phyloP scores from a whole-genome alignment of 1,284 basidiomycete genomes.

The Ganoderma meredithae region DNA sequence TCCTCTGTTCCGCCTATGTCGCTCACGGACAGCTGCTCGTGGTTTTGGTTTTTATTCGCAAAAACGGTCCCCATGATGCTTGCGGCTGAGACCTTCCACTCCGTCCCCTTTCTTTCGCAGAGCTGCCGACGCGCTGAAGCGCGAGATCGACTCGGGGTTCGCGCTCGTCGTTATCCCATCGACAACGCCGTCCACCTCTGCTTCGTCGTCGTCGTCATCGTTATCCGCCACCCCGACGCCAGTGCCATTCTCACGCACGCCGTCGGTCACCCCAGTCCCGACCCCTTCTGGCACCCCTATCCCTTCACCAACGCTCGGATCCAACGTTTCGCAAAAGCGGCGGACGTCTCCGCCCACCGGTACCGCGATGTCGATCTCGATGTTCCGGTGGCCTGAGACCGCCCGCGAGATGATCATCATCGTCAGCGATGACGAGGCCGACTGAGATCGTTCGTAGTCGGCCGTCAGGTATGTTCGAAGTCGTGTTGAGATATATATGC shows the following conservation, averaged over 20 bases:
- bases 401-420: conserved; percentile 51
- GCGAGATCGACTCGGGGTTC: conserved; percentile 18
- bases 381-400: conserved; percentile 51
- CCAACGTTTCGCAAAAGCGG: conserved; percentile 10
- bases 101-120: conserved; percentile 30
- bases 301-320: conserved; percentile 1
- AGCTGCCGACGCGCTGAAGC: conserved; percentile 36
- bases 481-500: background rate
- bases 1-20: conserved; percentile 7
- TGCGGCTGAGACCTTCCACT: conserved; percentile 17
- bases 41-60: background rate
- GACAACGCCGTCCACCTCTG: conserved; percentile 15
- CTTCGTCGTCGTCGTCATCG: conserved; percentile 14
- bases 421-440: conserved; percentile 60
- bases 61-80: background rate
- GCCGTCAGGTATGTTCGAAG: conserved; percentile 23
- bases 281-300: conserved; percentile 8
- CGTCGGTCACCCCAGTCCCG: conserved; percentile 7
- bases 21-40: background rate
- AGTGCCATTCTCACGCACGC: conserved; percentile 13
- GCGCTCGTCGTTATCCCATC: background rate
- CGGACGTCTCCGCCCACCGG: conserved; percentile 11
- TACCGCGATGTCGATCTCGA: background rate
- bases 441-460: conserved; percentile 32
- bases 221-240: conserved; percentile 20